These are phyloP conservation scores for Imleria badia DNA, from an alignment of 768 basidiomycete species.

Conservation along the genomic window DNA sequence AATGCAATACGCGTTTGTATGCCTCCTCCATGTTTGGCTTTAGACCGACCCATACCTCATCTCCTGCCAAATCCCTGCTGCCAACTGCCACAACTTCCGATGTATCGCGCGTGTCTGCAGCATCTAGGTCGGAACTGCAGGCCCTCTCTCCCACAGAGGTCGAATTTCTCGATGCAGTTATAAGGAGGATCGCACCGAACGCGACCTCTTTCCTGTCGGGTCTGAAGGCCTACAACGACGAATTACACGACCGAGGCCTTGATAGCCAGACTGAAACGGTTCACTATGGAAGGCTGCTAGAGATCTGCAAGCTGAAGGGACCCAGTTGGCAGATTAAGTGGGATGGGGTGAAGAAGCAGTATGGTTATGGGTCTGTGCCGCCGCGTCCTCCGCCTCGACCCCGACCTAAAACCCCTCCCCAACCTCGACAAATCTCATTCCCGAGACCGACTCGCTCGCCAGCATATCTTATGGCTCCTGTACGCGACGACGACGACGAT, in stretches of 20 bases:
- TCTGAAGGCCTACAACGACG: conserved; percentile 84
- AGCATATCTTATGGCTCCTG: conserved; percentile 24
- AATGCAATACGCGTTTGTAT: conserved; percentile 12
- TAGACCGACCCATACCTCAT: conserved; percentile 48
- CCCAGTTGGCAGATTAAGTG: conserved; percentile 82
- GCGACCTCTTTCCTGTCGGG: conserved; percentile 77
- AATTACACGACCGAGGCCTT: conserved; percentile 71
- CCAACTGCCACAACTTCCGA: conserved; percentile 28
- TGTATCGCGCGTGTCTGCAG: conserved; percentile 40
- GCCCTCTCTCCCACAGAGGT: conserved; percentile 56
- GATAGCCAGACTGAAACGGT: conserved; percentile 75
- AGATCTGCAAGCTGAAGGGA: conserved; percentile 79
- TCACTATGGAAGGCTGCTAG: conserved; percentile 80
- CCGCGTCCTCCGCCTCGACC: conserved; percentile 7
- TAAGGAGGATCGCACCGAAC: conserved; percentile 60
- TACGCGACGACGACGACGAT: conserved; percentile 40
- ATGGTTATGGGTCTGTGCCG: conserved; percentile 38
- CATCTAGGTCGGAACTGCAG: conserved; percentile 49
- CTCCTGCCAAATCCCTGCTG: conserved; percentile 38
- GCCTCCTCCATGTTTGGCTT: conserved; percentile 42
- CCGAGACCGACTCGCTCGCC: conserved; percentile 24
- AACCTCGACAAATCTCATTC: conserved; percentile 14
- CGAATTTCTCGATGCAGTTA: conserved; percentile 72
- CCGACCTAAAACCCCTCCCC: conserved; percentile 19
- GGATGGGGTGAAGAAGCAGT: conserved; percentile 62